Conservation (phyloP, 1,284 basidiomycete genomes). For the Rhodotorula sp. region DNA sequence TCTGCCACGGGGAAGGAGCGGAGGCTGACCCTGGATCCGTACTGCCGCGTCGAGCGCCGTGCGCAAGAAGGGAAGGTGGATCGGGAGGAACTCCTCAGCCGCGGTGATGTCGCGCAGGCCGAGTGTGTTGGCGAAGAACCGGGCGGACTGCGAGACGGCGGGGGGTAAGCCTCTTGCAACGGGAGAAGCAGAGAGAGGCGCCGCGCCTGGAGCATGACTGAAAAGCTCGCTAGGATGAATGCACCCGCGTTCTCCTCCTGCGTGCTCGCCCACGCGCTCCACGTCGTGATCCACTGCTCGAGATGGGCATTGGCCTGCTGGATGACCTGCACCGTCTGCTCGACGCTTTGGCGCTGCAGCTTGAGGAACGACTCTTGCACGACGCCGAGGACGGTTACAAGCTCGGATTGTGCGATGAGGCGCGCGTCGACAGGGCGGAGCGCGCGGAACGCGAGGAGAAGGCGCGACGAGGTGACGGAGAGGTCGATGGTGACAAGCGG, state of each 20-base stretch:
- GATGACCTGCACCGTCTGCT: slow-evolving; percentile 34
- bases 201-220: slow-evolving; percentile 23
- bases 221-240: slow-evolving; percentile 29
- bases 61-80: slow-evolving; percentile 24
- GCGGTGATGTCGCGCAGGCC: slow-evolving; percentile 35
- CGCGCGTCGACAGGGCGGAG: slow-evolving; percentile 40
- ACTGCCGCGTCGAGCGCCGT: slow-evolving; percentile 34
- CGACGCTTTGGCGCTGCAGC: slow-evolving; percentile 18
- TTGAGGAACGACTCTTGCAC: slow-evolving; percentile 40
- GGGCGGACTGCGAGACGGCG: neutral
- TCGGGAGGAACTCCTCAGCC: slow-evolving; percentile 29
- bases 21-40: slow-evolving; percentile 15
- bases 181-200: too few relatives aligned
- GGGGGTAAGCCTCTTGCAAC: too few relatives aligned
- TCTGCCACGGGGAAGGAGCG: too few relatives aligned
- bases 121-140: slow-evolving; percentile 32
- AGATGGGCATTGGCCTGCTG: slow-evolving; percentile 30
- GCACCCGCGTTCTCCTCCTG: slow-evolving; percentile 22
- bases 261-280: slow-evolving; percentile 21
- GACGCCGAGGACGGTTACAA: slow-evolving; percentile 37
- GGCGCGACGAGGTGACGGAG: slow-evolving; percentile 32
- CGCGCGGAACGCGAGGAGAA: slow-evolving; percentile 33
- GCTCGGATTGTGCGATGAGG: slow-evolving; percentile 37
- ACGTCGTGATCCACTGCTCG: slow-evolving; percentile 35
- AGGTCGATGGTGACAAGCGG: slow-evolving; percentile 41